Evolutionary conservation across 805 yeast species (phyloP), one percentile per base, ranked within the genome.

Genomic region (Candida incommunis): DNA sequence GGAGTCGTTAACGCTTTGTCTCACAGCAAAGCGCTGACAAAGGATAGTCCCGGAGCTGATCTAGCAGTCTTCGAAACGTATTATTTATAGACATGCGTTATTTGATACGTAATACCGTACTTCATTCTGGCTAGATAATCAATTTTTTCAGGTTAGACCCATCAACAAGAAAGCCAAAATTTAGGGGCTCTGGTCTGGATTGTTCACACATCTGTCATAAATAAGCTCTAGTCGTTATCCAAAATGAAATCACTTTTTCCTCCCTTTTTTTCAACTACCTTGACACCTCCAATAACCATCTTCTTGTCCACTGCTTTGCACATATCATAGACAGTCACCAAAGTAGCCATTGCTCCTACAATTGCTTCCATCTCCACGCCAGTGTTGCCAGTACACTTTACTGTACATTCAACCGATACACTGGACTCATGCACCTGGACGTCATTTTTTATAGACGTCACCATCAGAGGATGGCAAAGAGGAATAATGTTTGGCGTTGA

Each of bases 361-460:
- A 74, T 48, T 0, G 78, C 77, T 53, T 74, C 79, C 78, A 74
- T 74, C 51, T 74, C 79, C 3, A 74, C 78, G 0, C 78, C 79
- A 0, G 79, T 74, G 43, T 69, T 66, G 3, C 76, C 76, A 3
- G 60, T 60, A 49, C 76, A 71, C 41, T 65, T 63, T 2, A 70
- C 77, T 0, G 58, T 56, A 46, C 72, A 63, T 11, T 46, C 50
- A 3, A 66, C 68, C 25, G 51, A 49, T 4, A 71, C 57, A 3
- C 48, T 43, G 18, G 51, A 53, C 1, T 43, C 43, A 0, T 24
- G 48, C 1, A 66, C 46, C 2, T 51, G 46, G 16, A 72, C 49
- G 4, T 58, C 54, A 26, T 68, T 60, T 15, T 58, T 54, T 16
- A 71, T 64, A 47, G 68, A 69, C 2, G 75, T 66, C 18, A 72